A percentile compares a stretch with the other conserved stretches of the same genome.
phyloP scores from a whole-genome alignment of 208 protist species.

The Leptomonas pyrrhocoris region DNA sequence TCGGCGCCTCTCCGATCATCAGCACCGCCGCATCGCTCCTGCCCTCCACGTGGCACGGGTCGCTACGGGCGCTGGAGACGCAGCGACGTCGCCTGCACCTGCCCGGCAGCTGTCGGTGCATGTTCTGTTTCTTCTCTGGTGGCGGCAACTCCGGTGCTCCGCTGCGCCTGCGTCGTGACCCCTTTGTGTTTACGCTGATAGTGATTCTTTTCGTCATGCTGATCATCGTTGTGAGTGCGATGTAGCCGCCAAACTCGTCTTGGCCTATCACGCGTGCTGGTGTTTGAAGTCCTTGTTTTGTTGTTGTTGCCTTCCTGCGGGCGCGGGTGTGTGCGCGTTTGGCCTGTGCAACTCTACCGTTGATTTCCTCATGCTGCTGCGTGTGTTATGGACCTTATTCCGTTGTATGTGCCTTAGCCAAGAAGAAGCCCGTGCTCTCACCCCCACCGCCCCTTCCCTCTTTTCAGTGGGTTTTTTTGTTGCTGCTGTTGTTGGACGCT shows the following conservation, averaged over 20 bases:
- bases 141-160: slow-evolving; percentile 10
- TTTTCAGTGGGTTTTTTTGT: no score
- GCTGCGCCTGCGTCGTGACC: slow-evolving; percentile 13
- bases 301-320: no score
- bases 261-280: not conserved
- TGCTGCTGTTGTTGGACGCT: no score
- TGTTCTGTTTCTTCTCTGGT: slow-evolving; percentile 29
- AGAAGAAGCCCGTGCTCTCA: no score
- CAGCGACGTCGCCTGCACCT: slow-evolving; percentile 25
- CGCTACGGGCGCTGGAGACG: slow-evolving; percentile 19
- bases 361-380: no score
- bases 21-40: slow-evolving; percentile 27
- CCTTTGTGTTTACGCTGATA: slow-evolving; percentile 11
- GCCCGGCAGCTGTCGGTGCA: slow-evolving; percentile 18
- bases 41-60: slow-evolving; percentile 21
- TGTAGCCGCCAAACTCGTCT: not conserved
- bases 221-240: not conserved
- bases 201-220: slow-evolving; percentile 28
- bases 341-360: no score
- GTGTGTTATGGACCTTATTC: no score
- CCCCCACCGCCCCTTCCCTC: no score
- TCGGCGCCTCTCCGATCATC: slow-evolving; percentile 26
- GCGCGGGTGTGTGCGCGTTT: no score
- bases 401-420: no score
- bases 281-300: slow-evolving; percentile 4